Percentiles rank a stretch among this genome's conserved stretches.
Evolutionary conservation across 2,329 filamentous ascomycete species (phyloP).

Genomic region (Calonectria pauciramosa): DNA sequence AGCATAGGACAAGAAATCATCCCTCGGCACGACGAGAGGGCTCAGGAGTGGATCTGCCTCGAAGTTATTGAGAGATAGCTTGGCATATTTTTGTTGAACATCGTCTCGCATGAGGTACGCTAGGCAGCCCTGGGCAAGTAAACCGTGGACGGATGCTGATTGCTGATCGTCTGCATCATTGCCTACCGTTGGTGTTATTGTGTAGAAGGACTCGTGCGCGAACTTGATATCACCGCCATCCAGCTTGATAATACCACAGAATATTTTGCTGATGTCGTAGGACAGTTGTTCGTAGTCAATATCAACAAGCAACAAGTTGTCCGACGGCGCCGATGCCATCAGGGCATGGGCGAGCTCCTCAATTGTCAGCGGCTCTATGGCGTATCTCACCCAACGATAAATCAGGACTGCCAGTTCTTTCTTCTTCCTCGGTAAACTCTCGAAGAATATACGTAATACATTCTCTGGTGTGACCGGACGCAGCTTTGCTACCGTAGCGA

Average conservation of each 20-base stretch:
- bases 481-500: background rate
- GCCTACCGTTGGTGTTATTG: background rate
- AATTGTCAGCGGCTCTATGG: background rate
- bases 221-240: background rate
- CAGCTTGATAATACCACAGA: background rate
- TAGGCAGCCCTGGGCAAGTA: background rate
- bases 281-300: background rate
- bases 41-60: background rate
- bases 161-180: background rate
- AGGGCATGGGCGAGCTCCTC: background rate
- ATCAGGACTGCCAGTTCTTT: background rate
- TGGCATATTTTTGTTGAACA: background rate
- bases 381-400: background rate
- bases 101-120: background rate
- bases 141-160: background rate
- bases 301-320: background rate
- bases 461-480: background rate
- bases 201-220: background rate
- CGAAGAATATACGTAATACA: background rate
- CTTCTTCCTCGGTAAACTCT: background rate
- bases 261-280: background rate
- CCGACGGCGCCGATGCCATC: background rate
- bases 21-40: background rate
- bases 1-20: background rate
- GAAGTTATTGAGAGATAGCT: background rate